Base-by-base conservation (phyloP, 2,329 filamentous ascomycete genomes). In the Verruconis gallopava region DNA sequence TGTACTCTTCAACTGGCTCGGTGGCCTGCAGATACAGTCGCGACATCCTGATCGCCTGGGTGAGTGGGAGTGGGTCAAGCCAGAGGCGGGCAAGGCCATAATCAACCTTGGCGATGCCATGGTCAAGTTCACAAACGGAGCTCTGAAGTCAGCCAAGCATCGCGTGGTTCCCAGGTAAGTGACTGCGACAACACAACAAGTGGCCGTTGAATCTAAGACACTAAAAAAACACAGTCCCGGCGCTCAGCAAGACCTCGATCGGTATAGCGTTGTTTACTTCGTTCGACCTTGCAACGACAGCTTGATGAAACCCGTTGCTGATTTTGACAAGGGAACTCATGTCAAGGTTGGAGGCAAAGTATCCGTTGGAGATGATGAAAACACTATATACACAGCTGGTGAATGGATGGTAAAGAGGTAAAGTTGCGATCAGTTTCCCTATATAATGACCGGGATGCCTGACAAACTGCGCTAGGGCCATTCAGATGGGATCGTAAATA, bases 31-130 rank as follows among this genome's bases (percentile, higher is more conserved):
- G 42, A 55, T 64, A 17, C 59, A 43, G 17, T 25, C 13, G 6
- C 33, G 53, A 49, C 56, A 53, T 2, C 18, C 38, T 2, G 22
- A 36, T 11, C 37, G 37, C 17, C 17, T 35, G 5, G 36, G 28
- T 11, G 49, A 53, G 34, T 63, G 60, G 61, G 46, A 57, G 4
- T 63, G 56, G 53, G 59, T 63, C 22, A 50, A 50, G 41, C 61
- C 61, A 2, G 47, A 57, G 37, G 51, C 50, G 11, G 57, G 58
- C 2, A 57, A 58, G 43, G 60, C 60, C 13, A 58, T 63, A 38
- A 50, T 63, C 45, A 63, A 64, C 33, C 53, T 63, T 1, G 61
- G 61, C 4, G 60, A 63, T 40, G 59, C 59, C 3, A 59, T 61
- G 43, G 55, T 43, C 14, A 42, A 38, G 40, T 45, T 45, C 25